These are phyloP conservation scores for Taxillus chinensis DNA, from an alignment of 164 flowering plant species.

Conservation along the genomic window DNA sequence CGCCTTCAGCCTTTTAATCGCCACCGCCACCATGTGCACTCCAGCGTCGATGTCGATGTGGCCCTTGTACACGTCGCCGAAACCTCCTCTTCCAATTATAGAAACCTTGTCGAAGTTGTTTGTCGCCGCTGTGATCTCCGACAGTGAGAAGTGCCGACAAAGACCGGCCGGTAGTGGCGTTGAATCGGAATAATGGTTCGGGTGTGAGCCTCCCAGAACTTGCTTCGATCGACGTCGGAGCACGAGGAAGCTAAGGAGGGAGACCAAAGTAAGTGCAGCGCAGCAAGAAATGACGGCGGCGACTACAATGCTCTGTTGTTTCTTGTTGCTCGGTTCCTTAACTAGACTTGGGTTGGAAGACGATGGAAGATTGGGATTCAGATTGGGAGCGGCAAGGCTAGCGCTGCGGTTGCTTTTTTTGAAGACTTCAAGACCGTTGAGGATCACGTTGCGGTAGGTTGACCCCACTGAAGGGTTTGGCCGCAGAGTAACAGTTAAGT, in stretches of 20 bases:
- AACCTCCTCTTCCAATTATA: slow-evolving; percentile 2
- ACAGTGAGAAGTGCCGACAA: not conserved
- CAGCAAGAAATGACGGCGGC: too few species aligned
- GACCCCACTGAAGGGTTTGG: not conserved
- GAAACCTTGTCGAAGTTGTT: not conserved
- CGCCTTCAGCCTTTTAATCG: slow-evolving; percentile 1
- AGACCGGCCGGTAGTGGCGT: not conserved
- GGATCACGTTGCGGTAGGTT: not conserved
- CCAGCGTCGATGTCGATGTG: not conserved
- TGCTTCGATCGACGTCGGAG: too few species aligned
- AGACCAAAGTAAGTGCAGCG: too few species aligned
- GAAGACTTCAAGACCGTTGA: not conserved
- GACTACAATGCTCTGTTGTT: too few species aligned
- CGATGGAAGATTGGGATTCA: not conserved
- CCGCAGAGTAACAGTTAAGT: not conserved
- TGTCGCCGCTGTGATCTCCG: not conserved
- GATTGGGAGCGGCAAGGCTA: not conserved
- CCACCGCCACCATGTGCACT: not conserved
- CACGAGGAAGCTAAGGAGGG: too few species aligned
- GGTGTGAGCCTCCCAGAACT: too few species aligned
- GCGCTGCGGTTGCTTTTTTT: not conserved
- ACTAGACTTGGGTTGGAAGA: not conserved
- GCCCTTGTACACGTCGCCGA: slow-evolving; percentile 11
- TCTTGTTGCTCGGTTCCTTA: not conserved
- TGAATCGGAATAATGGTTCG: too few species aligned